Base-by-base conservation (phyloP, 1,284 basidiomycete genomes). In the Rhodotorula sp. region DNA sequence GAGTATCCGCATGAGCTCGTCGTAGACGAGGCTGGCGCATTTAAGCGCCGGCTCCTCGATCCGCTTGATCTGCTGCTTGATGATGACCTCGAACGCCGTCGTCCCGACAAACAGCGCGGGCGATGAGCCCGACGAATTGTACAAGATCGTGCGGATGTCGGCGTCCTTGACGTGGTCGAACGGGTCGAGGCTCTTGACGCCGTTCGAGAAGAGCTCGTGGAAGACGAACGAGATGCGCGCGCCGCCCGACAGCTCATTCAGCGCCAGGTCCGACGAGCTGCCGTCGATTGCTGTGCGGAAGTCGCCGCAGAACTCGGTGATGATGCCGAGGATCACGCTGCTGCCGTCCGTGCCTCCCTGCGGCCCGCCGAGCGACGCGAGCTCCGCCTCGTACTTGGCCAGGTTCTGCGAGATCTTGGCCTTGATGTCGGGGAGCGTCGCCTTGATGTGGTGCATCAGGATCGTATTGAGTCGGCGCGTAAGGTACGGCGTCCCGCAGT, bases 111-210 rank as follows among this genome's bases (percentile, higher is more conserved):
- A 98, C 27, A 99, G 85, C 0, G 95, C 90, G 36, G 96, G 96
- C 12, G 94, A 96, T 9, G 94, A 97, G 81, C 96, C 96, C 93
- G 72, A 96, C 72, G 95, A 97, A 84, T 98, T 99, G 85, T 98
- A 99, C 66, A 98, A 83, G 77, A 97, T 91, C 4, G 89, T 94
- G 61, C 96, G 87, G 81, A 99, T 97, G 83, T 99, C 96, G 39
- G 94, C 92, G 81, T 99, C 96, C 83, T 98, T 97, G 74, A 97
- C 92, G 83, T 95, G 92, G 82, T 99, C 96, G 79, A 97, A 99
- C 4, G 96, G 96, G 85, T 99, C 96, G 80, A 98, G 94, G 74
- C 86, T 88, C 85, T 91, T 95, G 81, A 99, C 88, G 75, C 96
- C 96, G 80, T 92, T 95, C 84, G 94, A 95, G 86, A 92, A 99